Percentiles rank a stretch among this genome's conserved stretches.
Conservation (phyloP, 176 grass and related monocot species). For the Themeda triandra region DNA sequence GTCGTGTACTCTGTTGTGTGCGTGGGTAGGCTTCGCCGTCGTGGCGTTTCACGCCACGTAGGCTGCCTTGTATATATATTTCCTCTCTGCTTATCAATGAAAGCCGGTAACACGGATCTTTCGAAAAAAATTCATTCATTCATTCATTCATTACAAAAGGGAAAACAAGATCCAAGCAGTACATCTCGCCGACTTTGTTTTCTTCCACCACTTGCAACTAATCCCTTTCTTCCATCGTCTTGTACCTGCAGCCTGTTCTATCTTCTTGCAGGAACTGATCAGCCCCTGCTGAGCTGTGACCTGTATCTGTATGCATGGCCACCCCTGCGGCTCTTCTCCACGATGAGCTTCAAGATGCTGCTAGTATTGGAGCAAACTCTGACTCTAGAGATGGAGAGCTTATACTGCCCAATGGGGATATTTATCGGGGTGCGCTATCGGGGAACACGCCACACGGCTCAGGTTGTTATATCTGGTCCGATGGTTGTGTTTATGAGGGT, state of each 20-base stretch:
- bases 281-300: not conserved
- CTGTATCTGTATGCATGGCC: slow-evolving; percentile 79
- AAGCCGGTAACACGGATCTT: no score
- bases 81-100: no score
- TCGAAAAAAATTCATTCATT: no score
- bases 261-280: not conserved
- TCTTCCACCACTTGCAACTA: not conserved
- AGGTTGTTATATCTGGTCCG: slow-evolving; percentile 66
- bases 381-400: slow-evolving; percentile 51
- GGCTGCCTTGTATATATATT: no score
- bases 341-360: slow-evolving; percentile 23
- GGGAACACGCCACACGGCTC: slow-evolving; percentile 69
- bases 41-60: no score
- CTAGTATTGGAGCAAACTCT: not conserved
- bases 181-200: not conserved
- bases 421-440: slow-evolving; percentile 57
- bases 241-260: not conserved
- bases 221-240: not conserved
- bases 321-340: slow-evolving; percentile 49
- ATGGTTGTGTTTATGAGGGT: slow-evolving; percentile 72
- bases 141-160: not conserved
- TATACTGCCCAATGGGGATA: slow-evolving; percentile 57
- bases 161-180: not conserved
- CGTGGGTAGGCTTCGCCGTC: no score
- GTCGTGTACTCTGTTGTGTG: no score